phyloP scores from a whole-genome alignment of 2,329 filamentous ascomycete genomes.

The Sporothrix pallida region DNA sequence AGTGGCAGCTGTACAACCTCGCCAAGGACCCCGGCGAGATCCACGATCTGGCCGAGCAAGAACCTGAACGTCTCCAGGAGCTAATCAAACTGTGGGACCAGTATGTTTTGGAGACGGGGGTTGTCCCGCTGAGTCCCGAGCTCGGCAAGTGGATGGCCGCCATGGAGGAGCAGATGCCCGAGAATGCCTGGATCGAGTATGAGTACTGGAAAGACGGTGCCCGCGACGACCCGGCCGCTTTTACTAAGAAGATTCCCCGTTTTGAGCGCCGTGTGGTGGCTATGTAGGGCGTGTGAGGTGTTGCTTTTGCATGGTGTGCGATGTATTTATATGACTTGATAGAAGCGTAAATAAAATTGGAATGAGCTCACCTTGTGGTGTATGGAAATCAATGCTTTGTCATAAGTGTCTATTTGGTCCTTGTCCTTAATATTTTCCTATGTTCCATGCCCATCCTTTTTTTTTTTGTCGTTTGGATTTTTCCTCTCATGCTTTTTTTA shows the following conservation, averaged over 20 bases:
- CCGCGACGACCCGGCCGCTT: conserved; percentile 9
- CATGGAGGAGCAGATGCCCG: conserved; percentile 18
- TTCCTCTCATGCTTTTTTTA: no score
- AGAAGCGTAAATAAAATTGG: no score
- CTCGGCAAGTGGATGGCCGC: conserved; percentile 24
- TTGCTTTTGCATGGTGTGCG: neutral
- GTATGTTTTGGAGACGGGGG: conserved; percentile 58
- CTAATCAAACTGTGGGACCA: conserved; percentile 47
- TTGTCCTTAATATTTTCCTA: no score
- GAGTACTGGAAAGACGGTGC: conserved; percentile 23
- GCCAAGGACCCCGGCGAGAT: conserved; percentile 53
- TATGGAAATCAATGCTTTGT: no score
- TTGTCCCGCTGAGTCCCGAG: conserved; percentile 16
- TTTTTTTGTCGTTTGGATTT: no score
- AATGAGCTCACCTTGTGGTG: no score
- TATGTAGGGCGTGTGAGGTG: neutral
- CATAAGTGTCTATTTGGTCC: no score
- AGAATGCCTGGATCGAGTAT: conserved; percentile 7
- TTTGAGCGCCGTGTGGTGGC: conserved; percentile 1
- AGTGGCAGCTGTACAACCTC: conserved; percentile 58
- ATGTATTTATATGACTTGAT: neutral
- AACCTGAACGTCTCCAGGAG: conserved; percentile 44
- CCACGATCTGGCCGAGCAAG: conserved; percentile 47
- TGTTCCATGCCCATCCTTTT: no score
- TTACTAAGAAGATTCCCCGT: neutral